These are phyloP conservation scores for Geum urbanum DNA, from an alignment of 306 rosid genomes.

Conservation along the genomic window DNA sequence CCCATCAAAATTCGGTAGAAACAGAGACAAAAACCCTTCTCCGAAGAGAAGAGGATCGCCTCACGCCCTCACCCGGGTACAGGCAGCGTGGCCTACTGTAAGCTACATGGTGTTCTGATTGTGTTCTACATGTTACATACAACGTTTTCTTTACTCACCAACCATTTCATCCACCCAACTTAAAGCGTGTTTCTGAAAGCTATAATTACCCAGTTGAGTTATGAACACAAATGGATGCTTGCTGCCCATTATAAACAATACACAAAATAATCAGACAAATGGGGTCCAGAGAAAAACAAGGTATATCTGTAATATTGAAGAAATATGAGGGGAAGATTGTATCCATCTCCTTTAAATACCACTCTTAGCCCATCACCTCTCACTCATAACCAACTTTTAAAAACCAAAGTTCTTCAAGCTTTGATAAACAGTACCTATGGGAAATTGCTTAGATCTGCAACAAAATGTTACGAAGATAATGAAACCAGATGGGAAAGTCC, in stretches of 20 bases:
- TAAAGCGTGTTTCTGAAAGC: neutral
- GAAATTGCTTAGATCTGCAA: constrained; percentile 63
- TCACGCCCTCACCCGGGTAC: no score
- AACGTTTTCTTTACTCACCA: constrained; percentile 2
- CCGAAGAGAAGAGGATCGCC: no score
- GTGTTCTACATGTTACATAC: neutral
- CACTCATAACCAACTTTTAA: constrained; percentile 18
- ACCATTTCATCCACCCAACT: constrained; percentile 12
- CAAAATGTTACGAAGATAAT: constrained; percentile 49
- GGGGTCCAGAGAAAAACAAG: constrained; percentile 27
- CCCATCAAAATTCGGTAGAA: no score
- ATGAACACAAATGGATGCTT: neutral
- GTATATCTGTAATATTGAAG: constrained; percentile 39
- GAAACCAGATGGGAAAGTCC: constrained; percentile 70
- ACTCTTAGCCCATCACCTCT: constrained; percentile 6
- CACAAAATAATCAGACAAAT: neutral
- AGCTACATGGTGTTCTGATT: constrained; percentile 3
- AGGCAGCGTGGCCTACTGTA: neutral
- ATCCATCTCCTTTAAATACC: constrained; percentile 39
- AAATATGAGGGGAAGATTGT: constrained; percentile 28
- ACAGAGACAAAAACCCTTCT: no score
- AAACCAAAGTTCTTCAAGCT: constrained; percentile 15
- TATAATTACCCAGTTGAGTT: constrained; percentile 15
- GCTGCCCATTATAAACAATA: neutral
- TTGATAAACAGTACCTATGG: constrained; percentile 42